These are phyloP conservation scores for Hammondia hammondi DNA, from an alignment of 169 alveolate genomes.

Conservation along the genomic window DNA sequence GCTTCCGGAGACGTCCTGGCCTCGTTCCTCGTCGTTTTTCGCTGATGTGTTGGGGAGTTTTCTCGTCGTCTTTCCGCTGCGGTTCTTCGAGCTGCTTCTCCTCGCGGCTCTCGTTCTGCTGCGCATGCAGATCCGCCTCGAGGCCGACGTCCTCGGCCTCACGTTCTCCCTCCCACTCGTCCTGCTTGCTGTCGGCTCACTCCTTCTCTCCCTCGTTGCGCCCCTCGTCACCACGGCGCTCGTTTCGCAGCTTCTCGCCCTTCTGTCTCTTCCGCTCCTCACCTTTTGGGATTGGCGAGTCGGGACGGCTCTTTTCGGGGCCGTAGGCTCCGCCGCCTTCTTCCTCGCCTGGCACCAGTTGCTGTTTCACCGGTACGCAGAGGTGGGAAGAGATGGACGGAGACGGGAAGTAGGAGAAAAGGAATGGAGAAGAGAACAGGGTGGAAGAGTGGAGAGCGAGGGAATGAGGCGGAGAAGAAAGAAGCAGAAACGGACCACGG, in stretches of 20 bases:
- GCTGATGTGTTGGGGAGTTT: neutral
- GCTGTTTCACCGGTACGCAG: neutral
- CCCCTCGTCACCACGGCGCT: neutral
- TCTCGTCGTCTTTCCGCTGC: neutral
- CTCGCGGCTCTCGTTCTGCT: neutral
- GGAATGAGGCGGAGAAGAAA: neutral
- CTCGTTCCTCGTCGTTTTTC: conserved; percentile 1
- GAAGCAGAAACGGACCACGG: no score
- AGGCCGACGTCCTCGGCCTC: neutral
- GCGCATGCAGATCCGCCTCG: neutral
- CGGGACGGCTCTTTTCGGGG: neutral
- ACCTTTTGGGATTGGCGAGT: neutral
- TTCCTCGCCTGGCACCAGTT: neutral
- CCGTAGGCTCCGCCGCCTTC: neutral
- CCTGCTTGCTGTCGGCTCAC: neutral
- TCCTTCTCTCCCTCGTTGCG: neutral
- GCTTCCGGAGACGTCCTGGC: conserved; percentile 16
- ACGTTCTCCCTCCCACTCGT: conserved; percentile 1
- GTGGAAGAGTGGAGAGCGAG: neutral
- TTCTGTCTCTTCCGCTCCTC: neutral
- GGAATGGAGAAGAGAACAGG: no score
- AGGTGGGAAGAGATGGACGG: neutral
- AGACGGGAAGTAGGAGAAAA: neutral
- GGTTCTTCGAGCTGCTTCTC: conserved; percentile 16
- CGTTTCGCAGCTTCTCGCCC: neutral